These are phyloP conservation scores for Picea abies DNA, from an alignment of 83 land plant genomes.

Conservation along the genomic window DNA sequence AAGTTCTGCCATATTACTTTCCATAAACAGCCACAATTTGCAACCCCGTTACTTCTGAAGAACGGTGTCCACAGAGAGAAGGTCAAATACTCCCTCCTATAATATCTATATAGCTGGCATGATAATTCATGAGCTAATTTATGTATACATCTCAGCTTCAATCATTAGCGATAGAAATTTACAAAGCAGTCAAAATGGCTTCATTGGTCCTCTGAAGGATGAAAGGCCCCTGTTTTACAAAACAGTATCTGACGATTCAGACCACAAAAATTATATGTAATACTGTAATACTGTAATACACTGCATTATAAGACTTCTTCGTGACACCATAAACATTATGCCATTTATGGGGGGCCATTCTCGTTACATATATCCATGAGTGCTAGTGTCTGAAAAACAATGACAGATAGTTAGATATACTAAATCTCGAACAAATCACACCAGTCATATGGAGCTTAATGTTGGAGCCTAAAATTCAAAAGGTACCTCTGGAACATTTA, in stretches of 20 bases:
- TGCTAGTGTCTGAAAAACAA: slow-evolving; percentile 35
- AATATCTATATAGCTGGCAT: not conserved
- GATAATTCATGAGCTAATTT: not conserved
- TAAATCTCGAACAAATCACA: not conserved
- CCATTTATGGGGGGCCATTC: not conserved
- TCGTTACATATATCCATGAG: slow-evolving; percentile 29
- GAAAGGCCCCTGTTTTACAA: not conserved
- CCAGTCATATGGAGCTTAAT: not conserved
- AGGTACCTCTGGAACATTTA: slow-evolving; percentile 80
- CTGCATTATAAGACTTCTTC: not conserved
- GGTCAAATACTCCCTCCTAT: not conserved
- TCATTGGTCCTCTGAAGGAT: not conserved
- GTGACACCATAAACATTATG: not conserved
- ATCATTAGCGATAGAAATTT: not conserved
- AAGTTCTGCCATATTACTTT: not conserved
- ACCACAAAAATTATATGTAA: not conserved
- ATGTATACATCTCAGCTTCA: slow-evolving; percentile 2
- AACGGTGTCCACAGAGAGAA: not conserved
- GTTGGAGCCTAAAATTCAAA: not conserved
- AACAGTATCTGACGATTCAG: not conserved
- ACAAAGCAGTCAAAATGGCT: not conserved
- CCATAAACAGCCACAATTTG: not conserved
- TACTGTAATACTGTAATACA: not conserved
- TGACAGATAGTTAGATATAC: not conserved
- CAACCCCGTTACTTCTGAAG: not conserved